A percentile compares a stretch with the other conserved stretches of the same genome.
Conservation (phyloP, 2,329 filamentous ascomycete species). For the Hypoxylon sp. region DNA sequence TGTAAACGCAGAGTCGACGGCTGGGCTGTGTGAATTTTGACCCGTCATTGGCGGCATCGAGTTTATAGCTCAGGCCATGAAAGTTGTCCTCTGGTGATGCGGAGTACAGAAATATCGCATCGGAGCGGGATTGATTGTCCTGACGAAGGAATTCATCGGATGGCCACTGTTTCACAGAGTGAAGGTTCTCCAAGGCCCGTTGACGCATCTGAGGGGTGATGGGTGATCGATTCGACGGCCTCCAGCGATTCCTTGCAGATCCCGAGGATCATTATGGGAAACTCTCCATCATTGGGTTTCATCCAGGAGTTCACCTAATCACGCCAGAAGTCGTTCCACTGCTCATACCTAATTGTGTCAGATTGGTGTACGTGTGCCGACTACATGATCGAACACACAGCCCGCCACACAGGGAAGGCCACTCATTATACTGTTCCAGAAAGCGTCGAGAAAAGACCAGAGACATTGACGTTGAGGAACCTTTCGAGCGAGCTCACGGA, state of each 20-base stretch:
- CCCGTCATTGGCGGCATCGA: not conserved
- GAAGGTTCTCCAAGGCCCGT: not conserved
- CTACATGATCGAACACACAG: not conserved
- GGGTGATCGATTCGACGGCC: not conserved
- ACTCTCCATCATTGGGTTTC: not conserved
- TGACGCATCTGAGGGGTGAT: not conserved
- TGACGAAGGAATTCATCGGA: not conserved
- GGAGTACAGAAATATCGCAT: conserved; percentile 1
- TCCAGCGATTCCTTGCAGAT: not conserved
- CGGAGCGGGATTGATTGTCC: not conserved
- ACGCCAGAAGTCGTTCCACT: conserved; percentile 3
- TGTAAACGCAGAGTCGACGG: not conserved
- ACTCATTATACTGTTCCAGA: conserved; percentile 2
- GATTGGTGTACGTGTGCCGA: not conserved
- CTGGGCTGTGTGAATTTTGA: not conserved
- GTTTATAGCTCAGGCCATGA: conserved; percentile 1
- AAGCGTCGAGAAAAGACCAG: not conserved
- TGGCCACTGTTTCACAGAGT: not conserved
- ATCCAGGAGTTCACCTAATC: not conserved
- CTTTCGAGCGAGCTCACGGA: not conserved
- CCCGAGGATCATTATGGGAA: not conserved
- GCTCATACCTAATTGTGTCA: not conserved
- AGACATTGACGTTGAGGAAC: conserved; percentile 1
- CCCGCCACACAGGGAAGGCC: not conserved
- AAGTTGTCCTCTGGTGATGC: not conserved